A percentile compares a stretch with the other conserved stretches of the same genome.
These are phyloP conservation scores for Cladochytrium replicatum DNA, from an alignment of 192 early-diverging fungal species.

Conservation along the genomic window DNA sequence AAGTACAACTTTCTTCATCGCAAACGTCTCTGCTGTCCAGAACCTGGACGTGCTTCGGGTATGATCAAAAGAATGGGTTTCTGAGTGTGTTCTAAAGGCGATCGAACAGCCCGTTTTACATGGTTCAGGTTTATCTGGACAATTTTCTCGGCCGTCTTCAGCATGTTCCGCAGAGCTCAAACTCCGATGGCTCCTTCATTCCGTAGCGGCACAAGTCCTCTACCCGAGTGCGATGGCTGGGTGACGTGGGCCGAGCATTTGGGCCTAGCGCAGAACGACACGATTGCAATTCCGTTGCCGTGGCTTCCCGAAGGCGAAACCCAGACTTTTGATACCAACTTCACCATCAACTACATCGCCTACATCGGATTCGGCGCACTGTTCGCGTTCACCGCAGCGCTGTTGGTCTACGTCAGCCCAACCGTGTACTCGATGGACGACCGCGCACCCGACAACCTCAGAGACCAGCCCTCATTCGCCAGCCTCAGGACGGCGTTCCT, in stretches of 20 bases:
- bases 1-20: slow-evolving; percentile 1
- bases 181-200: slow-evolving; percentile 8
- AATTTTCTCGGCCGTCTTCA: slow-evolving; percentile 1
- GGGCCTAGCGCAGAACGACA: background rate
- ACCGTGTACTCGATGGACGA: too few relatives aligned
- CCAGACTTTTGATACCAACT: background rate
- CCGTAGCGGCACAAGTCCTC: background rate
- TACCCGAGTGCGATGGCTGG: background rate
- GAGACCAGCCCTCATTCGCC: slow-evolving; percentile 3
- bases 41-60: slow-evolving; percentile 2
- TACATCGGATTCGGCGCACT: background rate
- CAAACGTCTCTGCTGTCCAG: slow-evolving; percentile 2
- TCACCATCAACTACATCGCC: background rate
- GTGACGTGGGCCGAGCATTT: background rate
- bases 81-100: background rate
- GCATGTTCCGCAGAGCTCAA: slow-evolving; percentile 1
- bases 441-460: background rate
- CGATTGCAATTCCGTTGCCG: too few relatives aligned
- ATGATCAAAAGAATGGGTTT: too few relatives aligned
- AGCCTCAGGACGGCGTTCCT: background rate
- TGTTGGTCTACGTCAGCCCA: background rate
- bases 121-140: background rate
- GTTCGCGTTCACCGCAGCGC: background rate
- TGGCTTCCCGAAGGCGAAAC: slow-evolving; percentile 1
- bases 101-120: background rate